Conservation (phyloP, 164 flowering plant genomes). For the Aristolochia californica region DNA sequence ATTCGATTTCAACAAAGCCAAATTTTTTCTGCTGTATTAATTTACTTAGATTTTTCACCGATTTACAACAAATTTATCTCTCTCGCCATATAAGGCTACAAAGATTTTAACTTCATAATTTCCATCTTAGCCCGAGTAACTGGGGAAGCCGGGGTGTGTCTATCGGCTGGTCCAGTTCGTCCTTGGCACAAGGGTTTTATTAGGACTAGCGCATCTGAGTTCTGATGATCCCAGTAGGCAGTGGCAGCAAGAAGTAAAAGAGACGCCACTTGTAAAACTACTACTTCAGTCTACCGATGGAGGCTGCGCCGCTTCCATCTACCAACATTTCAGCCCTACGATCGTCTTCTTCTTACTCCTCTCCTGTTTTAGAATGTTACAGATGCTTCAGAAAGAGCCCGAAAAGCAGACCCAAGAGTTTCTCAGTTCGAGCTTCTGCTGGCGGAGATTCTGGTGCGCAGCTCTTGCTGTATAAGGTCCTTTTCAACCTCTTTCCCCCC, state of each 20-base stretch:
- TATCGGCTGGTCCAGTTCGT: no score
- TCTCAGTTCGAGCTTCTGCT: constrained; percentile 39
- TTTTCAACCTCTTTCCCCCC: constrained; percentile 6
- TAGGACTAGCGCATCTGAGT: no score
- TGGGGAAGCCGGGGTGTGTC: no score
- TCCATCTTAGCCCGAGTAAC: no score
- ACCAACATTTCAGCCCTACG: constrained; percentile 3
- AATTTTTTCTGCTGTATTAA: no score
- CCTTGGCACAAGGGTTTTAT: no score
- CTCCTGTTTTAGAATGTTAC: constrained; percentile 3
- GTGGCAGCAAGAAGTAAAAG: not conserved
- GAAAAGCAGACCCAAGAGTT: constrained; percentile 19
- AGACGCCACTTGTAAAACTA: not conserved
- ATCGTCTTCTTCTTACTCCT: constrained; percentile 8
- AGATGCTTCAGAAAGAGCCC: constrained; percentile 12
- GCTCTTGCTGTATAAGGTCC: constrained; percentile 3
- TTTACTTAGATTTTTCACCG: no score
- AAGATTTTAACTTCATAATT: no score
- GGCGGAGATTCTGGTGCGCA: constrained; percentile 33
- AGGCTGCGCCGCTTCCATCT: constrained; percentile 22
- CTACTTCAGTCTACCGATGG: constrained; percentile 16
- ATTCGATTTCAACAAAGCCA: no score
- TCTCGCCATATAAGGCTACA: no score
- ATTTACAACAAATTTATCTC: no score
- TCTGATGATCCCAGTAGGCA: no score